Percentiles rank a stretch among this genome's conserved stretches.
These are phyloP conservation scores for Ilex aquifolium DNA, from an alignment of 257 asterid species.

Conservation along the genomic window DNA sequence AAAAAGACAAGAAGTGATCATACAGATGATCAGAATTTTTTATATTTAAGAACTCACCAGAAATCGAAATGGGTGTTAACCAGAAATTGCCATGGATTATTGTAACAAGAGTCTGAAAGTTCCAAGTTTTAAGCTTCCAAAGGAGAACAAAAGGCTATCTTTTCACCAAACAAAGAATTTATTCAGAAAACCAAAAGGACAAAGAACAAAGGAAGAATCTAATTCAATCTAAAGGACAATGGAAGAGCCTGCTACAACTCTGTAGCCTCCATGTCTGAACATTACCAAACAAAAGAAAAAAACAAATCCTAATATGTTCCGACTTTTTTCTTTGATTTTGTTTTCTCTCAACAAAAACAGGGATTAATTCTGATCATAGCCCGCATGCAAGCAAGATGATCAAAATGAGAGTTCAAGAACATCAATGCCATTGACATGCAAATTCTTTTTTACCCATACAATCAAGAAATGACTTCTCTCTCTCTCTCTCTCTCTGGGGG, in stretches of 20 bases:
- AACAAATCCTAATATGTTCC: too few relatives aligned
- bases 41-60: too few relatives aligned
- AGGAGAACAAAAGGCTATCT: neutral
- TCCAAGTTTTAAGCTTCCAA: neutral
- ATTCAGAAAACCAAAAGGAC: neutral
- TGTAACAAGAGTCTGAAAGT: slow-evolving; percentile 4
- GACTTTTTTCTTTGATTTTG: too few relatives aligned
- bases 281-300: too few relatives aligned
- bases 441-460: too few relatives aligned
- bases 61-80: neutral
- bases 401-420: too few relatives aligned
- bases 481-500: too few relatives aligned
- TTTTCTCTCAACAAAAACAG: too few relatives aligned
- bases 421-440: too few relatives aligned
- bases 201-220: neutral
- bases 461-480: too few relatives aligned
- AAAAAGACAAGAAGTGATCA: neutral
- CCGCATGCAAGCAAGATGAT: too few relatives aligned
- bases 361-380: too few relatives aligned
- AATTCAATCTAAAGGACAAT: neutral
- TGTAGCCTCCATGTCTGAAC: slow-evolving; percentile 27
- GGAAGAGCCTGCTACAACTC: slow-evolving; percentile 14
- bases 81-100: neutral
- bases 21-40: slow-evolving; percentile 7
- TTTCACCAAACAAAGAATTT: slow-evolving; percentile 1